A percentile compares a stretch with the other conserved stretches of the same genome.
Conservation (phyloP, 345 rosid genomes). For the Euphorbia peplus region DNA sequence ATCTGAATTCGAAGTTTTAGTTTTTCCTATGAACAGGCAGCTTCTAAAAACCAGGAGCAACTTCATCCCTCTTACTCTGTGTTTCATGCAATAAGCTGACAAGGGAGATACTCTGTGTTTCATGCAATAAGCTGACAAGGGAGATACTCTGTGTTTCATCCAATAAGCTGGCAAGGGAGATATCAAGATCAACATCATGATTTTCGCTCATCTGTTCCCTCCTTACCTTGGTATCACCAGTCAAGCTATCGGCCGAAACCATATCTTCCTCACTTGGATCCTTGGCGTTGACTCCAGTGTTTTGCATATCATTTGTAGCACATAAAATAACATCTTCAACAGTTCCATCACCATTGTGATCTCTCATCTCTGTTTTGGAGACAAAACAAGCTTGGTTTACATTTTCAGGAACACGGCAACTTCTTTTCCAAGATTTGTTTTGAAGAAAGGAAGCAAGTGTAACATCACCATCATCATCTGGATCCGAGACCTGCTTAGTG, state of each 20-base stretch:
- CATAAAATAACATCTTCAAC: neutral
- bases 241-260: neutral
- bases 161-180: constrained; percentile 23
- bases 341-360: neutral
- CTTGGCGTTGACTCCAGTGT: neutral
- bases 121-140: constrained; percentile 21
- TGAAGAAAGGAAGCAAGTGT: constrained; percentile 21
- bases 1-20: neutral
- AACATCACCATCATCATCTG: constrained; percentile 17
- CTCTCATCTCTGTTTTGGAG: too few species aligned
- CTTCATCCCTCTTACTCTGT: neutral
- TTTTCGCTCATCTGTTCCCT: neutral
- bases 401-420: constrained; percentile 5
- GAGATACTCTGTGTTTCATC: neutral
- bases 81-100: constrained; percentile 9
- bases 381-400: neutral
- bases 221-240: neutral
- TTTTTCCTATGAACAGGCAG: neutral
- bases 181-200: constrained; percentile 2
- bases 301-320: neutral
- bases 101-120: neutral
- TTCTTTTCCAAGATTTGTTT: constrained; percentile 24
- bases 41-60: neutral
- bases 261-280: neutral
- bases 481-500: constrained; percentile 6